These are phyloP conservation scores for Triglochin maritima DNA, from an alignment of 106 monocot genomes.

Conservation along the genomic window DNA sequence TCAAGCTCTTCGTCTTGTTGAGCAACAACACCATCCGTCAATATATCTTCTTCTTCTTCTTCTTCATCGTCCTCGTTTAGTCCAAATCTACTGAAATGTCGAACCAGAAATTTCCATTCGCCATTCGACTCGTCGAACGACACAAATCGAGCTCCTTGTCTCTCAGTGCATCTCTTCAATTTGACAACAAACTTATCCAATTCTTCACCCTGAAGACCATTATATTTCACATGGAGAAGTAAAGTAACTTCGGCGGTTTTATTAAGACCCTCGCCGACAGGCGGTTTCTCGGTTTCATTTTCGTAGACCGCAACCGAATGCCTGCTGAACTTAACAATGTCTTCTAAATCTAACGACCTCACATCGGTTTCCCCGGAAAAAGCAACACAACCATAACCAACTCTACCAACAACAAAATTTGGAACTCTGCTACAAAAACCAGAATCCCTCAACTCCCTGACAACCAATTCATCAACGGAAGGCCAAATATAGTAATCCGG, in stretches of 20 bases:
- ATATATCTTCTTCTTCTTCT: slow-evolving; percentile 54
- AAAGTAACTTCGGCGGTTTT: slow-evolving; percentile 82
- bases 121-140: slow-evolving; percentile 48
- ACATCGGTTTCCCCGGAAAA: slow-evolving; percentile 68
- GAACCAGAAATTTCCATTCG: slow-evolving; percentile 74
- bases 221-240: slow-evolving; percentile 19
- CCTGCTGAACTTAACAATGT: slow-evolving; percentile 54
- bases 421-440: slow-evolving; percentile 70
- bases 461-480: slow-evolving; percentile 44
- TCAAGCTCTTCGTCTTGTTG: slow-evolving; percentile 21
- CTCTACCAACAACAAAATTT: slow-evolving; percentile 68
- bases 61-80: slow-evolving; percentile 64
- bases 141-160: slow-evolving; percentile 65
- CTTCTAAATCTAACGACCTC: slow-evolving; percentile 53
- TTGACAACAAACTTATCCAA: slow-evolving; percentile 12
- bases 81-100: slow-evolving; percentile 94
- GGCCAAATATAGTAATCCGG: slow-evolving; percentile 58
- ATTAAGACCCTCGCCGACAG: slow-evolving; percentile 74
- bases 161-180: slow-evolving; percentile 33
- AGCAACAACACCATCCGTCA: slow-evolving; percentile 45
- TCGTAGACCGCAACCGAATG: slow-evolving; percentile 66
- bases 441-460: slow-evolving; percentile 36
- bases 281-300: slow-evolving; percentile 56
- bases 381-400: slow-evolving; percentile 47
- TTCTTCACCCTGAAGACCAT: not conserved